These are phyloP conservation scores for Conidiobolus incongruus DNA, from an alignment of 371 early-diverging fungal genomes.

Conservation along the genomic window DNA sequence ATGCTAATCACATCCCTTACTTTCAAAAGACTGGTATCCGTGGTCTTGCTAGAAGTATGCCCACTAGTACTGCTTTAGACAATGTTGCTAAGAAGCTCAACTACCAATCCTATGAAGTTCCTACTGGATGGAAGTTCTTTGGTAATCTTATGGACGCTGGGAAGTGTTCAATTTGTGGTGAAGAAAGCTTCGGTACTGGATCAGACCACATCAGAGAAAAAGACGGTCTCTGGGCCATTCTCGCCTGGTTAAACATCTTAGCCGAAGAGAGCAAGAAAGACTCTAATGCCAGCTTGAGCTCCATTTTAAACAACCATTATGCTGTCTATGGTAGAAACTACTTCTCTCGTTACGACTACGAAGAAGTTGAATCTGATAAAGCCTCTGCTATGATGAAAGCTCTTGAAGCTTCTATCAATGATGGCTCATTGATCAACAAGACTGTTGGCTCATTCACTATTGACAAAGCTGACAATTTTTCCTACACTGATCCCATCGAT, in stretches of 20 bases:
- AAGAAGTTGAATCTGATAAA: conserved; percentile 68
- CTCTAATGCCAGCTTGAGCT: conserved; percentile 29
- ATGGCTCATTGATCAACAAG: conserved; percentile 27
- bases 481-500: conserved; percentile 87
- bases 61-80: conserved; percentile 82
- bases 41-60: conserved; percentile 93
- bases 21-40: conserved; percentile 63
- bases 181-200: conserved; percentile 95
- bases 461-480: conserved; percentile 63
- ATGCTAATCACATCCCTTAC: conserved; percentile 78
- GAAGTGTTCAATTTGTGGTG: conserved; percentile 84
- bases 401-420: conserved; percentile 20
- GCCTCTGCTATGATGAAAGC: conserved; percentile 58
- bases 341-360: conserved; percentile 92
- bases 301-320: conserved; percentile 62
- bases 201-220: conserved; percentile 96
- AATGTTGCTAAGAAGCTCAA: conserved; percentile 65
- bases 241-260: conserved; percentile 90
- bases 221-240: conserved; percentile 93
- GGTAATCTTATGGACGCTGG: conserved; percentile 96
- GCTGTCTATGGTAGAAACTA: conserved; percentile 82
- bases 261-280: conserved; percentile 41
- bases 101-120: conserved; percentile 61
- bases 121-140: conserved; percentile 93
- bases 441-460: conserved; percentile 34